Conservation (phyloP, 2,329 filamentous ascomycete species). For the Ophiosphaerella korrae region DNA sequence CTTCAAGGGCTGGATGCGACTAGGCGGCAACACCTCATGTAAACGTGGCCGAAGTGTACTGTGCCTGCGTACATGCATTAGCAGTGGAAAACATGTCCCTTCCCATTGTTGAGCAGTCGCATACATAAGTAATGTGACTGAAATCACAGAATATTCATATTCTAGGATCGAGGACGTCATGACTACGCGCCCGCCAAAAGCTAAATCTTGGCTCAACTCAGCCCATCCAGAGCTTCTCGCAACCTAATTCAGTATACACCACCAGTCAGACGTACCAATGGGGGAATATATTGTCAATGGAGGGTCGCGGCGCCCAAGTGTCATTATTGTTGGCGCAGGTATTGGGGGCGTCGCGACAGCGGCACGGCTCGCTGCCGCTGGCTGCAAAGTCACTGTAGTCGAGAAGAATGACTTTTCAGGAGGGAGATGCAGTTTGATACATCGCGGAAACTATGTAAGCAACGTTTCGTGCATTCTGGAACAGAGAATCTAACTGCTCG, state of each 20-base stretch:
- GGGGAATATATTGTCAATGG: constrained; percentile 10
- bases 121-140: no score
- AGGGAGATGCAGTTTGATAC: constrained; percentile 71
- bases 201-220: constrained; percentile 17
- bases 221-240: constrained; percentile 7
- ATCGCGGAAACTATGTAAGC: constrained; percentile 61
- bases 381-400: constrained; percentile 74
- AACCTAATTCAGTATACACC: background rate
- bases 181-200: constrained; percentile 13
- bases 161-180: constrained; percentile 17
- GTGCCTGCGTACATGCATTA: background rate
- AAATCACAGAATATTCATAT: no score
- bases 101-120: no score
- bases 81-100: no score
- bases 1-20: no score
- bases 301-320: constrained; percentile 22
- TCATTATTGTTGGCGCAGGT: constrained; percentile 64
- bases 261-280: constrained; percentile 6
- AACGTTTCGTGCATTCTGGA: background rate
- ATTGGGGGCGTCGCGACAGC: constrained; percentile 74
- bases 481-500: constrained; percentile 3
- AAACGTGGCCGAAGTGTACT: background rate
- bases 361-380: constrained; percentile 72
- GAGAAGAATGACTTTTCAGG: constrained; percentile 78
- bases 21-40: no score